Evolutionary conservation across 441 rosid genomes (phyloP).

Genomic region (Populus hybrid): DNA sequence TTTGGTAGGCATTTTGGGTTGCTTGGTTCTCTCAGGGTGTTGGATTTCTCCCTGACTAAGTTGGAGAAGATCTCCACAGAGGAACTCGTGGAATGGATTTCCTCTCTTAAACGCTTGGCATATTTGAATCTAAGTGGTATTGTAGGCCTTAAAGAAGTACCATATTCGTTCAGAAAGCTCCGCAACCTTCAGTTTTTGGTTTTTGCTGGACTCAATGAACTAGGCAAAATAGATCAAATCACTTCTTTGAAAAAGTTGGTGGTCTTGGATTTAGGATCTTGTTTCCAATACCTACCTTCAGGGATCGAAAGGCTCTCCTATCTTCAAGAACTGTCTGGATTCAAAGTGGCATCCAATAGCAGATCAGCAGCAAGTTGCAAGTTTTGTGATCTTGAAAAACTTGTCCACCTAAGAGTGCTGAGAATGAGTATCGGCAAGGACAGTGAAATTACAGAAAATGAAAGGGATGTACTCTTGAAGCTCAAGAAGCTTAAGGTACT

Average conservation of each 20-base stretch:
- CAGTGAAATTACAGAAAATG: not conserved
- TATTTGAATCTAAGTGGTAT: slow-evolving; percentile 33
- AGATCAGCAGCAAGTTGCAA: slow-evolving; percentile 1
- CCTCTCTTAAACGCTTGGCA: slow-evolving; percentile 31
- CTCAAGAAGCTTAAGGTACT: slow-evolving; percentile 8
- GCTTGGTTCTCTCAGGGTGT: slow-evolving; percentile 30
- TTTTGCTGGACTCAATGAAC: not conserved
- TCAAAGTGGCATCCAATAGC: not conserved
- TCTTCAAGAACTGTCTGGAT: slow-evolving; percentile 12
- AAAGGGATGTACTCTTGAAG: not conserved
- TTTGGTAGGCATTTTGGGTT: not conserved
- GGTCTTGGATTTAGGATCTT: slow-evolving; percentile 30
- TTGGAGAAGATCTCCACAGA: slow-evolving; percentile 13
- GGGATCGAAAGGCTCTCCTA: slow-evolving; percentile 15
- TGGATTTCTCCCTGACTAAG: slow-evolving; percentile 30
- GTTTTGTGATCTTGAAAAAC: not conserved
- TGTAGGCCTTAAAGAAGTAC: slow-evolving; percentile 22
- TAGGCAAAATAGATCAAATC: slow-evolving; percentile 17
- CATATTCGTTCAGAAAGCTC: slow-evolving; percentile 13
- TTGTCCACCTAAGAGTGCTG: slow-evolving; percentile 7
- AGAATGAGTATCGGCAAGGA: slow-evolving; percentile 4
- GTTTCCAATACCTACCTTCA: slow-evolving; percentile 17
- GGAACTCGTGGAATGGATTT: slow-evolving; percentile 19
- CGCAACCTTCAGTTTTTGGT: slow-evolving; percentile 13
- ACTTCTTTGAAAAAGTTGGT: slow-evolving; percentile 24